These are phyloP conservation scores for Aspergillus sparsus DNA, from an alignment of 495 filamentous ascomycete species.

Conservation along the genomic window DNA sequence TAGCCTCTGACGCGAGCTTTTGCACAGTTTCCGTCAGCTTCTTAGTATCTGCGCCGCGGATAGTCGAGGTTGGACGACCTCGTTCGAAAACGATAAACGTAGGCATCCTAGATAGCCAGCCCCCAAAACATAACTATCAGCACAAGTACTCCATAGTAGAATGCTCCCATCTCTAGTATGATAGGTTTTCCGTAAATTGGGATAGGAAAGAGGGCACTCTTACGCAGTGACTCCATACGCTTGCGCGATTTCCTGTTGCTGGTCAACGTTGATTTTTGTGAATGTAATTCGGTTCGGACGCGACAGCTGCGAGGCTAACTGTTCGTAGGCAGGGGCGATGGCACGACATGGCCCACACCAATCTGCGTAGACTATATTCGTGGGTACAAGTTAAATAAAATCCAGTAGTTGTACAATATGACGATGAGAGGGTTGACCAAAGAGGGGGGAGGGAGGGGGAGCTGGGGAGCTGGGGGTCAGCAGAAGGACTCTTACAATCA, in stretches of 20 bases:
- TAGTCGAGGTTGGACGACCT: constrained; percentile 62
- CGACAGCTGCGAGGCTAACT: constrained; percentile 70
- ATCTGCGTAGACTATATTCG: constrained; percentile 72
- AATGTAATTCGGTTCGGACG: constrained; percentile 75
- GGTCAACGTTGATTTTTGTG: constrained; percentile 81
- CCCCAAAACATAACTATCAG: background rate
- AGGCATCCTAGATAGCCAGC: constrained; percentile 53
- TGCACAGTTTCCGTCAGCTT: constrained; percentile 69
- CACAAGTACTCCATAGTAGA: background rate
- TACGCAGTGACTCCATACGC: constrained; percentile 73
- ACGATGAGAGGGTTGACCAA: constrained; percentile 5
- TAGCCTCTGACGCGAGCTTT: constrained; percentile 71
- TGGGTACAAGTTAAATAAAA: constrained; percentile 22
- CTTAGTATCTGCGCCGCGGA: constrained; percentile 70
- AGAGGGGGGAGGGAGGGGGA: constrained; percentile 18
- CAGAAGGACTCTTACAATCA: constrained; percentile 67
- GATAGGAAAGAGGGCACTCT: constrained; percentile 25
- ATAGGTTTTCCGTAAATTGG: no score
- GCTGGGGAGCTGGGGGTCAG: constrained; percentile 17
- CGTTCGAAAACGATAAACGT: constrained; percentile 91
- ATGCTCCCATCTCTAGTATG: no score
- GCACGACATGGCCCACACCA: constrained; percentile 85
- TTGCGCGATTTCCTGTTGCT: constrained; percentile 70
- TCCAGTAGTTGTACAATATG: constrained; percentile 11
- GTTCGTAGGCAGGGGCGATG: constrained; percentile 82